Conservation (phyloP, 2,329 filamentous ascomycete species). For the Furcasterigmium sp. region DNA sequence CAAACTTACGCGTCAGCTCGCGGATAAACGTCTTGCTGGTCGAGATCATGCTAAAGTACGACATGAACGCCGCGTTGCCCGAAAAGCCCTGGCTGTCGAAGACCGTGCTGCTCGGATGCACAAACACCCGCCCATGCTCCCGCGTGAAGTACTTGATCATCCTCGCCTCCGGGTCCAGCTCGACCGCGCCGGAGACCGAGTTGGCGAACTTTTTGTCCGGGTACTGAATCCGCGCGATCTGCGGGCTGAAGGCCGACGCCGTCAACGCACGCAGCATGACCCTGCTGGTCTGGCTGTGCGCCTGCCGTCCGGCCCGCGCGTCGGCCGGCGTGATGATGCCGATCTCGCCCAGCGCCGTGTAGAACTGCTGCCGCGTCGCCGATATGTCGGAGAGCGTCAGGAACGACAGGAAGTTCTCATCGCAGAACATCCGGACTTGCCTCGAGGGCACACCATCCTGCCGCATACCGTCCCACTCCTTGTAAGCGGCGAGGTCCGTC, state of each 20-base stretch:
- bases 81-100: constrained; percentile 80
- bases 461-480: constrained; percentile 70
- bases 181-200: constrained; percentile 82
- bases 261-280: constrained; percentile 64
- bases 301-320: constrained; percentile 17
- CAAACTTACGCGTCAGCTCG: constrained; percentile 74
- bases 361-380: constrained; percentile 80
- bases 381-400: constrained; percentile 84
- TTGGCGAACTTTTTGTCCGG: constrained; percentile 93
- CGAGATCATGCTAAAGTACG: constrained; percentile 87
- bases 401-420: constrained; percentile 76
- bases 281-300: constrained; percentile 10
- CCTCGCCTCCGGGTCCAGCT: constrained; percentile 85
- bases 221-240: constrained; percentile 86
- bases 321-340: constrained; percentile 58
- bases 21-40: constrained; percentile 90
- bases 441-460: constrained; percentile 53
- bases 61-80: constrained; percentile 70
- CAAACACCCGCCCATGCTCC: constrained; percentile 81
- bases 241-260: constrained; percentile 72
- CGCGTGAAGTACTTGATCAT: constrained; percentile 91
- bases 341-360: constrained; percentile 78
- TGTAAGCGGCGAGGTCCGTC: constrained; percentile 79
- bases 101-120: constrained; percentile 83
- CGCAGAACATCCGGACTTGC: constrained; percentile 72